These are phyloP conservation scores for Jamesozyma jinghongensis DNA, from an alignment of 805 yeast species.

Conservation along the genomic window DNA sequence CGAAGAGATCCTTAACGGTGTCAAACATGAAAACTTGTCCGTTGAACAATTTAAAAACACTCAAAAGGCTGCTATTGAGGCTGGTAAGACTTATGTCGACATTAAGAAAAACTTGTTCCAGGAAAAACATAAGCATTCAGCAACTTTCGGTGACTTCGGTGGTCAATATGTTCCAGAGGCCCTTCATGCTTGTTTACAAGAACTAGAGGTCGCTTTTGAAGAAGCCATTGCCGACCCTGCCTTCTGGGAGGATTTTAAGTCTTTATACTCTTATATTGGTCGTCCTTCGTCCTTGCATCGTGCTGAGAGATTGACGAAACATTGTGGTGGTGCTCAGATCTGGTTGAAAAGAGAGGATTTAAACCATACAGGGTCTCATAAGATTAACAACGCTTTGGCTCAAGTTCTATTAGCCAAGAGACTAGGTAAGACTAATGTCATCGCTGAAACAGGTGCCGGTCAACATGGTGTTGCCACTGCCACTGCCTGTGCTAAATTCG, in stretches of 20 bases:
- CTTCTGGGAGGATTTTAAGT: constrained; percentile 88
- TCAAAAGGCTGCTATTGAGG: constrained; percentile 13
- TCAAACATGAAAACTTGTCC: constrained; percentile 29
- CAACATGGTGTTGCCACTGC: constrained; percentile 93
- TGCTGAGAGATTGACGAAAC: constrained; percentile 82
- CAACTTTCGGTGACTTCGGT: constrained; percentile 90
- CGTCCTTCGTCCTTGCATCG: constrained; percentile 89
- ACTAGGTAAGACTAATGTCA: constrained; percentile 65
- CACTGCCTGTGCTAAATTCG: constrained; percentile 87
- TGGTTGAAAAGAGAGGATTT: constrained; percentile 98
- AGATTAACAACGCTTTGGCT: constrained; percentile 76
- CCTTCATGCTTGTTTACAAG: constrained; percentile 79
- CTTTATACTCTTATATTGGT: constrained; percentile 86
- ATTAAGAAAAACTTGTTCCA: constrained; percentile 28
- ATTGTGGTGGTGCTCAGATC: constrained; percentile 91
- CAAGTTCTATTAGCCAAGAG: constrained; percentile 74
- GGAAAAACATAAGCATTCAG: constrained; percentile 59
- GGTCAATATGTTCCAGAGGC: constrained; percentile 99
- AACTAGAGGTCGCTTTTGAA: constrained; percentile 82
- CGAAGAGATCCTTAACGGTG: constrained; percentile 56
- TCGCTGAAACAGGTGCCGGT: constrained; percentile 91
- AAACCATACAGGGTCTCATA: constrained; percentile 84
- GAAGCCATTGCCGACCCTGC: constrained; percentile 78
- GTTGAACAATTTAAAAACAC: constrained; percentile 34
- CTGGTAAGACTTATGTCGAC: constrained; percentile 15